Conservation (phyloP, 805 yeast genomes). For the Candida xyloterini region DNA sequence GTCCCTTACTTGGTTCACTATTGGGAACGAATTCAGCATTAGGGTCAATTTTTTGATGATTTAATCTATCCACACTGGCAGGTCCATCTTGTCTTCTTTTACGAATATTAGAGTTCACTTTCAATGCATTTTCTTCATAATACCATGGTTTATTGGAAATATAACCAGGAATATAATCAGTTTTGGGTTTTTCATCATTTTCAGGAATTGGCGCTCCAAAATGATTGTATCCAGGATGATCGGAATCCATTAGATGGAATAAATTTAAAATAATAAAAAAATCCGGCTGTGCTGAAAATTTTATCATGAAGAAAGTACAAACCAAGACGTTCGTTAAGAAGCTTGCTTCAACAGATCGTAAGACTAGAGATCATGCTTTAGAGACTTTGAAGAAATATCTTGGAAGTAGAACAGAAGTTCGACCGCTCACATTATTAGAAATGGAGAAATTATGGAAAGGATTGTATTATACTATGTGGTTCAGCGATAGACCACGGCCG, state of each 20-base stretch:
- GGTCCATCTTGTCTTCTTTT: conserved; percentile 25
- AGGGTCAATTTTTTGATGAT: conserved; percentile 54
- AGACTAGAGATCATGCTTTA: conserved; percentile 70
- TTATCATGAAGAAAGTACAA: conserved; percentile 22
- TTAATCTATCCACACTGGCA: conserved; percentile 41
- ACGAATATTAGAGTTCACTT: conserved; percentile 28
- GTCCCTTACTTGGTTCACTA: conserved; percentile 52
- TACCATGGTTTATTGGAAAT: conserved; percentile 44
- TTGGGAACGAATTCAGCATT: conserved; percentile 40
- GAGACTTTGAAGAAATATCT: conserved; percentile 61
- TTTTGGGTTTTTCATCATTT: conserved; percentile 33
- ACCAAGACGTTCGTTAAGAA: conserved; percentile 67
- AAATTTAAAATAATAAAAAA: neutral
- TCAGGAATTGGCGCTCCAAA: conserved; percentile 6
- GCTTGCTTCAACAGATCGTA: conserved; percentile 78
- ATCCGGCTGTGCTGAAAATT: conserved; percentile 12
- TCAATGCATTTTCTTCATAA: conserved; percentile 25
- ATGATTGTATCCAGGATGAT: conserved; percentile 11
- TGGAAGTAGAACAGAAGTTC: conserved; percentile 40
- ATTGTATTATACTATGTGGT: conserved; percentile 95
- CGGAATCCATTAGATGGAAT: conserved; percentile 7
- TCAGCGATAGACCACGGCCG: conserved; percentile 87
- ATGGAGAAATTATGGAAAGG: conserved; percentile 93
- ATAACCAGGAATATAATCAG: conserved; percentile 39
- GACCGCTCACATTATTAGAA: conserved; percentile 48